Percentiles rank a stretch among this genome's conserved stretches.
These are phyloP conservation scores for Alternaria triticimaculans DNA, from an alignment of 2,329 filamentous ascomycete species.

Conservation along the genomic window DNA sequence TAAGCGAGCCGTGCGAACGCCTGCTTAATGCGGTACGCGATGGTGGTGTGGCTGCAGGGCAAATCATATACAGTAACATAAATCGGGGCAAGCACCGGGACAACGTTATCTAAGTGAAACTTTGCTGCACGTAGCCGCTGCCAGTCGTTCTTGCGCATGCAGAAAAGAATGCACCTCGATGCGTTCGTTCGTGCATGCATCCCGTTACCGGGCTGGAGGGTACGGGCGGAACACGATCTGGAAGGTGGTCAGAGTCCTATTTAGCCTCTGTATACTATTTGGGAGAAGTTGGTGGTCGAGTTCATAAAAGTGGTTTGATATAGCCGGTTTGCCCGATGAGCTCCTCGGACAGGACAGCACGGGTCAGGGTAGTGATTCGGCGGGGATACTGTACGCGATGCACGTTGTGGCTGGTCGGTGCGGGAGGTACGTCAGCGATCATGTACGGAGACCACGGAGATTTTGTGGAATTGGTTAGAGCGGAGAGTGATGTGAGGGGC, in stretches of 20 bases:
- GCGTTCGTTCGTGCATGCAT: neutral
- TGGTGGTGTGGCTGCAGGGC: neutral
- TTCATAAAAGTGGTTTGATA: neutral
- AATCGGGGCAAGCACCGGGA: neutral
- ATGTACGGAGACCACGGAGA: neutral
- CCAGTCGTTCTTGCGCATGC: neutral
- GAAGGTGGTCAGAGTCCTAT: neutral
- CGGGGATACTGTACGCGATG: neutral
- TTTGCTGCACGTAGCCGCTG: neutral
- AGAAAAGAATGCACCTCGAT: neutral
- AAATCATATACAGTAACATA: neutral
- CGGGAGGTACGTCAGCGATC: neutral
- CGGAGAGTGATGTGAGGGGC: neutral
- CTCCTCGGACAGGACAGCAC: neutral
- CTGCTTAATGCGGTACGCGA: neutral
- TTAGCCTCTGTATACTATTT: neutral
- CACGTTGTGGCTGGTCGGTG: neutral
- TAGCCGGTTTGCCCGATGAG: neutral
- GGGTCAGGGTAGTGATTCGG: neutral
- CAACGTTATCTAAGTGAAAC: neutral
- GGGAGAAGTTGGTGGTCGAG: neutral
- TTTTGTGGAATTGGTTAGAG: neutral
- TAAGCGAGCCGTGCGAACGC: conserved; percentile 8
- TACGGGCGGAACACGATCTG: neutral
- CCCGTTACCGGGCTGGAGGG: conserved; percentile 2